Percentiles rank a stretch among this genome's conserved stretches.
Evolutionary conservation across 331 rosid species (phyloP).

Genomic region (Acacia pycnantha): DNA sequence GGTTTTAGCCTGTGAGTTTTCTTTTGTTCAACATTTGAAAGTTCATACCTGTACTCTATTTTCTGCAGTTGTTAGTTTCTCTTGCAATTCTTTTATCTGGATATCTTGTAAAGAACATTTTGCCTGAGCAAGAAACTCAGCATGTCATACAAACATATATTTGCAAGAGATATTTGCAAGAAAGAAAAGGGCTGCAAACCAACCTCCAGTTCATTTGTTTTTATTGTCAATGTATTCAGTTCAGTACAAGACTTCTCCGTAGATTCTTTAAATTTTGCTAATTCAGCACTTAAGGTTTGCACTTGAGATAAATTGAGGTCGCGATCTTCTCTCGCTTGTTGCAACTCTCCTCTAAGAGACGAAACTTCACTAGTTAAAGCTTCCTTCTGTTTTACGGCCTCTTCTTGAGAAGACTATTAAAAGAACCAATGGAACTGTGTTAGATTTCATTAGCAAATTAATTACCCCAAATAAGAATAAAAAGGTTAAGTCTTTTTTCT

Average conservation of each 20-base stretch:
- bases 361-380: conserved; percentile 68
- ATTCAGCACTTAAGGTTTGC: conserved; percentile 62
- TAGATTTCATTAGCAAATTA: neutral
- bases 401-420: conserved; percentile 83
- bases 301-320: conserved; percentile 58
- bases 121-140: conserved; percentile 49
- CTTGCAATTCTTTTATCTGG: conserved; percentile 57
- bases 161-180: conserved; percentile 14
- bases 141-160: neutral
- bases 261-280: conserved; percentile 61
- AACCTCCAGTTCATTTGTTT: conserved; percentile 77
- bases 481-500: too few species aligned
- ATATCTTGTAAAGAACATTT: conserved; percentile 65
- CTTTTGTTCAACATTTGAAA: neutral
- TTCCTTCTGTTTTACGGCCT: conserved; percentile 86
- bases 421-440: conserved; percentile 20
- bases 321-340: conserved; percentile 82
- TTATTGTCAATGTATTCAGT: conserved; percentile 54
- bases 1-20: neutral
- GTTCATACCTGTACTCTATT: conserved; percentile 65
- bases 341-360: conserved; percentile 68
- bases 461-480: neutral
- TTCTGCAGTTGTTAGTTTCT: conserved; percentile 66
- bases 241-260: conserved; percentile 58
- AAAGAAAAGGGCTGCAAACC: conserved; percentile 24